Percentiles rank a stretch among this genome's conserved stretches.
These are phyloP conservation scores for Cinnamomum micranthum DNA, from an alignment of 164 flowering plant species.

Conservation along the genomic window DNA sequence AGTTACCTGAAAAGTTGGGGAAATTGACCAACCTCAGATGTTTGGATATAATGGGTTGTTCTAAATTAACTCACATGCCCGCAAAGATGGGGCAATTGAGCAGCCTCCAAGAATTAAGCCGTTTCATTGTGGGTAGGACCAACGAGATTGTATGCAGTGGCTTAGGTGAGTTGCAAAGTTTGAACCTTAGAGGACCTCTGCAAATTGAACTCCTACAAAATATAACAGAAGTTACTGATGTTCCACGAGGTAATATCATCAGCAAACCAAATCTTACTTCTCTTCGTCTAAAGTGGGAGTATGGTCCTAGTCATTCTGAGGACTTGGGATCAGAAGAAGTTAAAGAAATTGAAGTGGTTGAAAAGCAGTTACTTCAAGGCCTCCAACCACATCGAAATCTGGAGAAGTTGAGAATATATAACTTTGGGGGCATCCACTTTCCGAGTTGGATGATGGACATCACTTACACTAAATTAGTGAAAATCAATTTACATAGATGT, in stretches of 20 bases:
- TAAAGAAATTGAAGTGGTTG: not conserved
- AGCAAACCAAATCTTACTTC: not conserved
- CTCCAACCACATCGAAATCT: conserved; percentile 25
- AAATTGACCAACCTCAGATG: not conserved
- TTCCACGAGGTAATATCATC: not conserved
- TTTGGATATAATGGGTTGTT: not conserved
- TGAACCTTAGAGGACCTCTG: not conserved
- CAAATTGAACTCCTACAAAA: not conserved
- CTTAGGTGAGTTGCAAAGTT: not conserved
- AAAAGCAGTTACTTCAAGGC: not conserved
- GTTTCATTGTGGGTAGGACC: not conserved
- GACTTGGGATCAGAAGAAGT: not conserved
- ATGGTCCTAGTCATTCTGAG: not conserved
- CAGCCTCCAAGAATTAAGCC: not conserved
- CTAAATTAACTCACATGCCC: not conserved
- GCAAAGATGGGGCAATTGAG: not conserved
- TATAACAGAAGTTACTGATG: not conserved
- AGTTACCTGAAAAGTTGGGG: not conserved
- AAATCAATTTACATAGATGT: conserved; percentile 6
- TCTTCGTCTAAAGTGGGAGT: not conserved
- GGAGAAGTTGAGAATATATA: conserved; percentile 9
- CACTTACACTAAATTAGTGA: not conserved
- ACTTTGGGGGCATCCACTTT: conserved; percentile 17
- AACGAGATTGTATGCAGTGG: not conserved
- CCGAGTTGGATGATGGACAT: conserved; percentile 19